Evolutionary conservation across 768 basidiomycete genomes (phyloP).

Genomic region (Tricholoma flavovirens): DNA sequence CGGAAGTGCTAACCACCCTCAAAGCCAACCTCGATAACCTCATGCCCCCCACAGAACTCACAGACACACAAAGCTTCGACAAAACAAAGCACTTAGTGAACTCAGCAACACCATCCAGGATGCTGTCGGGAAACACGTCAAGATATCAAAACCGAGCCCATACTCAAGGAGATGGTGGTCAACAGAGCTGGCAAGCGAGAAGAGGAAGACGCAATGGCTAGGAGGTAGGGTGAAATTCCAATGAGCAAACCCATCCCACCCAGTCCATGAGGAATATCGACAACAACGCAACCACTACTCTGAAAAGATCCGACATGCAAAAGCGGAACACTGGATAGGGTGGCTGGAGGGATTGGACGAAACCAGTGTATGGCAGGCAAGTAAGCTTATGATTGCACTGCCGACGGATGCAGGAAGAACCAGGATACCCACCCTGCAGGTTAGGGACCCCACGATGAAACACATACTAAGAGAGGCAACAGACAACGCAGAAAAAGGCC

Average conservation of each 20-base stretch:
- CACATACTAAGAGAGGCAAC: background rate
- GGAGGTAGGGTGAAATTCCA: no score
- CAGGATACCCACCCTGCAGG: constrained; percentile 20
- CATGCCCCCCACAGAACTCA: no score
- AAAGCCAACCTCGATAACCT: no score
- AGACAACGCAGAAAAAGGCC: background rate
- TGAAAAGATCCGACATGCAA: background rate
- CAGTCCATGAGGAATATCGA: background rate
- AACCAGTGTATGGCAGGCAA: background rate
- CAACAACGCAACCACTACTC: no score
- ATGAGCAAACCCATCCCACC: background rate
- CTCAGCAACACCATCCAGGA: no score
- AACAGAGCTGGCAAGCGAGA: no score
- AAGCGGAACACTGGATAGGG: background rate
- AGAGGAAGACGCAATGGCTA: no score
- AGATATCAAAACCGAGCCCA: no score
- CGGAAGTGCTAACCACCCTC: background rate
- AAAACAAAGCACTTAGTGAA: no score
- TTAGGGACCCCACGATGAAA: background rate
- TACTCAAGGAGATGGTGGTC: no score
- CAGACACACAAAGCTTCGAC: no score
- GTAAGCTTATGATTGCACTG: constrained; percentile 9
- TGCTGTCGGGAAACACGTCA: no score
- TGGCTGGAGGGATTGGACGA: background rate
- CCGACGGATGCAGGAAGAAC: constrained; percentile 21